phyloP scores from a whole-genome alignment of 208 protist species.

The Crithidia fasciculata region DNA sequence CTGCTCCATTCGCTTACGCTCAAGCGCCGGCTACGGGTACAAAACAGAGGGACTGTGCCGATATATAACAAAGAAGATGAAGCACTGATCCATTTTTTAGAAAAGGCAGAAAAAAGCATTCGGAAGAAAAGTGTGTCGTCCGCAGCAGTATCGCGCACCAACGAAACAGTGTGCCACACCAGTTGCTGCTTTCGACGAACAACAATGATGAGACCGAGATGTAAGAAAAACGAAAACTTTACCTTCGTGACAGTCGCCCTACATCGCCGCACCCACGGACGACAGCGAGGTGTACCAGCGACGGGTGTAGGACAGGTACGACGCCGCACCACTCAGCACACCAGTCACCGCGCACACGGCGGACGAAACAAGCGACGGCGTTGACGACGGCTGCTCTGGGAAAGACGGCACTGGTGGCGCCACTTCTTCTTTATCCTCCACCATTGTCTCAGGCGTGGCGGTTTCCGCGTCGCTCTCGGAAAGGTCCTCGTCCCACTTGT shows the following conservation, averaged over 20 bases:
- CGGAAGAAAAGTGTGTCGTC: neutral
- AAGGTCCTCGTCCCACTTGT: conserved; percentile 11
- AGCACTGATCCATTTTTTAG: neutral
- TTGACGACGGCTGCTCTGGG: no score
- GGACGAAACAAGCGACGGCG: neutral
- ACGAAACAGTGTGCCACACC: neutral
- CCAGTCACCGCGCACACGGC: neutral
- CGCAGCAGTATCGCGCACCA: neutral
- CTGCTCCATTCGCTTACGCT: neutral
- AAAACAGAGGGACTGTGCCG: no score
- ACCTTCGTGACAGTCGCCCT: neutral
- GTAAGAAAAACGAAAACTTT: neutral
- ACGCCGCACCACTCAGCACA: neutral
- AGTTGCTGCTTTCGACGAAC: no score
- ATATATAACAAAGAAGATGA: no score
- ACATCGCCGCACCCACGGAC: neutral
- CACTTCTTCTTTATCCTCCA: neutral
- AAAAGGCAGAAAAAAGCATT: neutral
- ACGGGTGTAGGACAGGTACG: conserved; percentile 8
- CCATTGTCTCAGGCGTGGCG: neutral
- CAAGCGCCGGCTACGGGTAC: no score
- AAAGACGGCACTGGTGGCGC: no score
- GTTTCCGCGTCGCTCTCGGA: conserved; percentile 1
- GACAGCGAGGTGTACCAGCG: conserved; percentile 16
- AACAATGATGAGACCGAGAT: no score